Evolutionary conservation across 2,329 filamentous ascomycete species (phyloP).

Genomic region (Ascochyta rabiei): DNA sequence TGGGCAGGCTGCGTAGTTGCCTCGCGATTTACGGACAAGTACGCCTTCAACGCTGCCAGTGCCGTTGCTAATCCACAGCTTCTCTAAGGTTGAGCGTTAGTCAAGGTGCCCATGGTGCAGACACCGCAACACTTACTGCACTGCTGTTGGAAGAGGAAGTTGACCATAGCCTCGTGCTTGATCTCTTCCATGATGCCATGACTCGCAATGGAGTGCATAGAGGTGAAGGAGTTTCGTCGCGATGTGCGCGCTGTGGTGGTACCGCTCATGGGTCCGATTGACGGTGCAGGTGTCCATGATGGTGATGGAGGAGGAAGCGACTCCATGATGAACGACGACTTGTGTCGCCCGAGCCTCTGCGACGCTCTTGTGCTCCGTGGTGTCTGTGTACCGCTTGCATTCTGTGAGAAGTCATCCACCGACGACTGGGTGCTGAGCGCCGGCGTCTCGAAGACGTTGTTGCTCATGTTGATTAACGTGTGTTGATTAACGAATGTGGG

Average conservation of each 20-base stretch:
- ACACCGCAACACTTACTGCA: slow-evolving; percentile 52
- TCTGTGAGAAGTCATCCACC: slow-evolving; percentile 8
- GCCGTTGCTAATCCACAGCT: slow-evolving; percentile 74
- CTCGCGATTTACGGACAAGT: slow-evolving; percentile 69
- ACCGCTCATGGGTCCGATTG: slow-evolving; percentile 14
- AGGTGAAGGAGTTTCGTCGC: slow-evolving; percentile 26
- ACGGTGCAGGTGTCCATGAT: slow-evolving; percentile 17
- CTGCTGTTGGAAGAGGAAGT: slow-evolving; percentile 81
- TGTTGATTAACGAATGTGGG: neutral
- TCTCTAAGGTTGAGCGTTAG: slow-evolving; percentile 30
- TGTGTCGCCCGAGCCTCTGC: slow-evolving; percentile 17
- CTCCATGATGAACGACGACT: slow-evolving; percentile 19
- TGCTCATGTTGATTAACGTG: slow-evolving; percentile 7
- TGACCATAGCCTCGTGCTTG: slow-evolving; percentile 83
- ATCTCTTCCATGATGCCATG: slow-evolving; percentile 62
- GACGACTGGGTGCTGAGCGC: slow-evolving; percentile 13
- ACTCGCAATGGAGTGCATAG: slow-evolving; percentile 17
- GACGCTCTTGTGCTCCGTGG: slow-evolving; percentile 15
- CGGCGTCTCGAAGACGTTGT: slow-evolving; percentile 15
- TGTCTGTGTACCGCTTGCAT: slow-evolving; percentile 11
- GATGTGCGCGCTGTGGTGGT: slow-evolving; percentile 22
- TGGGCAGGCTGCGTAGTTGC: slow-evolving; percentile 77
- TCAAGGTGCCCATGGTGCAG: slow-evolving; percentile 1
- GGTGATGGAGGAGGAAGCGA: slow-evolving; percentile 20
- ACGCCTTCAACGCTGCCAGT: slow-evolving; percentile 54